Percentiles rank a stretch among this genome's conserved stretches.
Conservation (phyloP, 441 rosid genomes). For the Heliophila coronopifolia region DNA sequence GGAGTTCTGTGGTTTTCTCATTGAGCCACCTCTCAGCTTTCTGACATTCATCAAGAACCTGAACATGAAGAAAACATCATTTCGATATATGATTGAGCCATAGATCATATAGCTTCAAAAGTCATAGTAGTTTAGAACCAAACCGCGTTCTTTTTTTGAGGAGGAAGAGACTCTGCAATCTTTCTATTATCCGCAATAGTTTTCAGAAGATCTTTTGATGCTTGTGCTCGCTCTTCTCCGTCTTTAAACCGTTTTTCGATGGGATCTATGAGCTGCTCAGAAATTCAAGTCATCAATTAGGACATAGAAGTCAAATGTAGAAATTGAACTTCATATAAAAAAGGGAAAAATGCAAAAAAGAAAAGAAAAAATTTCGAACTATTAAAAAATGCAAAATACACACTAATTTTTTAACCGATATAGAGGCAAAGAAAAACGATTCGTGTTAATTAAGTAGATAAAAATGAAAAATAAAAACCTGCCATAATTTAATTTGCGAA, state of each 20-base stretch:
- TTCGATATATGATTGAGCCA: no score
- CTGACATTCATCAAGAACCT: slow-evolving; percentile 50
- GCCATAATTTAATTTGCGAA: no score
- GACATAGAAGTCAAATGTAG: background rate
- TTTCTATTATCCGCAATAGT: slow-evolving; percentile 36
- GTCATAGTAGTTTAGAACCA: slow-evolving; percentile 11
- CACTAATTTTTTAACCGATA: no score
- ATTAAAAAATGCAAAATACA: no score
- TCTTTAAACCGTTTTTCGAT: slow-evolving; percentile 52
- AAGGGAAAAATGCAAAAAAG: no score
- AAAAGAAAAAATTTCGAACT: no score
- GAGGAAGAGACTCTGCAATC: slow-evolving; percentile 46
- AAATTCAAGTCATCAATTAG: slow-evolving; percentile 5
- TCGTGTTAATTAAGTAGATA: no score
- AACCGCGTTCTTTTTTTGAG: slow-evolving; percentile 41
- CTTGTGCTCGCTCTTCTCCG: slow-evolving; percentile 50
- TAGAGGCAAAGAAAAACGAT: no score
- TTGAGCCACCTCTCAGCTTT: slow-evolving; percentile 56
- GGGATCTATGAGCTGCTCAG: slow-evolving; percentile 51
- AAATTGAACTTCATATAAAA: no score
- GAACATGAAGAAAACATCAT: slow-evolving; percentile 7
- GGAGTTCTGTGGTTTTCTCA: slow-evolving; percentile 43
- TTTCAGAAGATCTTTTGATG: slow-evolving; percentile 47
- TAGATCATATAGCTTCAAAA: no score
- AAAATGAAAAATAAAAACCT: no score